Conservation (phyloP, 2,329 filamentous ascomycete genomes). For the Lachnellula occidentalis region DNA sequence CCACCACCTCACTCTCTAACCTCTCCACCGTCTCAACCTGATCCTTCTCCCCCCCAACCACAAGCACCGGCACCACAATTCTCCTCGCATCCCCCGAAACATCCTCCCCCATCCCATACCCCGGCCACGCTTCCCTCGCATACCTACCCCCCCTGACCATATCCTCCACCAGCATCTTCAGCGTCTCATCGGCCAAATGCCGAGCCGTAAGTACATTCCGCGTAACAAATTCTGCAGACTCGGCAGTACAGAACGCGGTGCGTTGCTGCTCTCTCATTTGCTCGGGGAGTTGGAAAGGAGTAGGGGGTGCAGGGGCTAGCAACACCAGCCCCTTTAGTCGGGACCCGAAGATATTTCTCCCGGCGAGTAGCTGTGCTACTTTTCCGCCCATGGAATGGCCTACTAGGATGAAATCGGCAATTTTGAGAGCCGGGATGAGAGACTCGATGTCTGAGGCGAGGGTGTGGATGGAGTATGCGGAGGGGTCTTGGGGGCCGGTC, state of each 20-base stretch:
- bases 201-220: constrained; percentile 30
- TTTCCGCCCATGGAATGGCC: constrained; percentile 39
- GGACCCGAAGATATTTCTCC: constrained; percentile 1
- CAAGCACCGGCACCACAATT: constrained; percentile 21
- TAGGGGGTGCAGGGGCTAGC: constrained; percentile 32
- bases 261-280: constrained; percentile 34
- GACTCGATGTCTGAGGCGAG: constrained; percentile 22
- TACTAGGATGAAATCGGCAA: constrained; percentile 29
- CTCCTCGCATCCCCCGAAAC: constrained; percentile 19
- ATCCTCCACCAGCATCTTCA: constrained; percentile 21
- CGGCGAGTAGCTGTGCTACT: constrained; percentile 28
- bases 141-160: constrained; percentile 28
- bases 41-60: constrained; percentile 32
- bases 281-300: constrained; percentile 27
- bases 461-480: constrained; percentile 28
- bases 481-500: constrained; percentile 24
- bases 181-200: constrained; percentile 3
- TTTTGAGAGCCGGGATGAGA: constrained; percentile 17
- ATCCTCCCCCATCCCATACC: constrained; percentile 33
- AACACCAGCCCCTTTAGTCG: constrained; percentile 31
- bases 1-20: constrained; percentile 25
- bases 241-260: constrained; percentile 29
- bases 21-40: constrained; percentile 31
- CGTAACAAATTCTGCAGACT: constrained; percentile 30
- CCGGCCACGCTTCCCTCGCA: constrained; percentile 33